Conservation (phyloP, 768 basidiomycete species). For the Phanerochaete sordida region DNA sequence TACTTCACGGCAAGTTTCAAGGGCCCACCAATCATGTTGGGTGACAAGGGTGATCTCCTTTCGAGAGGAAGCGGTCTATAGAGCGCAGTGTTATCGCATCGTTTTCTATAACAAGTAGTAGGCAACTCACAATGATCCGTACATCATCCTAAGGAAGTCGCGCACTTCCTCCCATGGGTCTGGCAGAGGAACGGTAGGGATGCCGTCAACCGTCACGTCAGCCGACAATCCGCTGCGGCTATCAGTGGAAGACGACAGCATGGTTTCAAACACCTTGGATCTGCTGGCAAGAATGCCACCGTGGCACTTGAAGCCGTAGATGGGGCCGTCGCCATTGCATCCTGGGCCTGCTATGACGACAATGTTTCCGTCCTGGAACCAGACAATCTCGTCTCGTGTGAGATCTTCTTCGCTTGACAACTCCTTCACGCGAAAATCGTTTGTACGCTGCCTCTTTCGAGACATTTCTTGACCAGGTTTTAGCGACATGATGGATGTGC, state of each 20-base stretch:
- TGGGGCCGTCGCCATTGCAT: not conserved
- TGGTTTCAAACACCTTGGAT: not conserved
- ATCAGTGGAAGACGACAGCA: not conserved
- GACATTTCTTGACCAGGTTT: no score
- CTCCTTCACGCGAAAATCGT: not conserved
- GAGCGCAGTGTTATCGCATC: not conserved
- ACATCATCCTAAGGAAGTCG: not conserved
- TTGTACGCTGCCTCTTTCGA: not conserved
- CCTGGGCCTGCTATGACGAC: not conserved
- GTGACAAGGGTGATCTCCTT: not conserved
- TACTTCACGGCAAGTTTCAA: not conserved
- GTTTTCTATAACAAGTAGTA: not conserved
- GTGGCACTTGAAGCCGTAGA: not conserved
- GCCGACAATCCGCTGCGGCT: not conserved
- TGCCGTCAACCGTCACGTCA: not conserved
- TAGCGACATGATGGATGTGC: no score
- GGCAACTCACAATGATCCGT: not conserved
- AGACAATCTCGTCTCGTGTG: not conserved
- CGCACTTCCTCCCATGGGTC: not conserved
- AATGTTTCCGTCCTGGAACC: not conserved
- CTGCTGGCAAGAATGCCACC: not conserved
- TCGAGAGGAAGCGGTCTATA: not conserved
- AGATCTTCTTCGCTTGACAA: not conserved
- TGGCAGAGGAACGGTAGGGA: not conserved
- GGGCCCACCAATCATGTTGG: not conserved